Base-by-base conservation (phyloP, 2,329 filamentous ascomycete species). In the Botryotinia narcissicola region DNA sequence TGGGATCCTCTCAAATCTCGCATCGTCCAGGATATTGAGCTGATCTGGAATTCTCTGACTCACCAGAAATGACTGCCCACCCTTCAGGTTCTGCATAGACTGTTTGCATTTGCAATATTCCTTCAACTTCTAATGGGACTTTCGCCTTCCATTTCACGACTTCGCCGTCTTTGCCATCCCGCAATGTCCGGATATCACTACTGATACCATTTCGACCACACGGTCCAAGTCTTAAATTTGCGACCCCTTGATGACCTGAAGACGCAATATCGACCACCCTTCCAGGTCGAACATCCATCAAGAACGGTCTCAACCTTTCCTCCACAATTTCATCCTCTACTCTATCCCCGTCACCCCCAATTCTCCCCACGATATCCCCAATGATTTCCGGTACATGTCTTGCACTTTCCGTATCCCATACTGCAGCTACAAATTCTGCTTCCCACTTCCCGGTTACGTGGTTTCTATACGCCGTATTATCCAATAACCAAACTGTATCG, bases 401-500 rank as follows among this genome's bases (percentile, higher is more conserved):
- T 59, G 92, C 91, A 8, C 90, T 89, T 77, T 93, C 85, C 79
- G 90, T 90, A 76, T 92, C 89, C 78, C 98, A 97, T 73, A 94
- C 93, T 62, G 92, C 93, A 3, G 92, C 89, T 0, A 97, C 90
- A 75, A 95, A 94, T 80, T 98, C 93, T 40, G 92, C 92, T 79
- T 93, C 87, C 94, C 94, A 98, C 70, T 80, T 81, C 71, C 83
- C 83, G 2, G 83, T 82, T 73, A 81, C 78, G 29, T 83, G 79
- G 63, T 84, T 83, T 74, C 89, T 88, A 81, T 92, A 95, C 7
- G 94, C 95, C 4, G 93, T 95, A 79, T 96, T 97, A 84, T 98
- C 94, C 66, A 98, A 85, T 12, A 98, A 85, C 95, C 95, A 98
- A 59, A 98, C 90, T 22, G 88, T 89, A 81, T 97, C 92, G 57